Conservation (phyloP, 2,329 filamentous ascomycete species). For the Penicillium frequentans region DNA sequence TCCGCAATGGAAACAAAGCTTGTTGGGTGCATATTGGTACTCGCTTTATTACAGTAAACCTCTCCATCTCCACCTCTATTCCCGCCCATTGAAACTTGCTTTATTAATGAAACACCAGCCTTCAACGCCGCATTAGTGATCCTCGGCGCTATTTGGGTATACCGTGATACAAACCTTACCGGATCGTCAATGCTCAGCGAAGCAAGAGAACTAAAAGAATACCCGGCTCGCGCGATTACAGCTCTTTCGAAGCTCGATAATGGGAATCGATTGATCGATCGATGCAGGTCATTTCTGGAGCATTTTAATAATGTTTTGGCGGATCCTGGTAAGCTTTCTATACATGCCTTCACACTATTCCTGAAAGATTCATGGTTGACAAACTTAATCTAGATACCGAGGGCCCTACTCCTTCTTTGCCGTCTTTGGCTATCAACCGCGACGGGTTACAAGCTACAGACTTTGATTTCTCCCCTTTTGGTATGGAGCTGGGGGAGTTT, state of each 20-base stretch:
- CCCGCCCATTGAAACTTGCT: neutral
- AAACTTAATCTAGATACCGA: neutral
- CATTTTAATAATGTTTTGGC: conserved; percentile 16
- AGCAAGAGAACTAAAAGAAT: conserved; percentile 11
- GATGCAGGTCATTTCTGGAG: conserved; percentile 29
- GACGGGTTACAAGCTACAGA: neutral
- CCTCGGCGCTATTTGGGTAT: conserved; percentile 28
- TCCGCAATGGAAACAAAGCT: conserved; percentile 18
- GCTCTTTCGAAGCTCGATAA: conserved; percentile 27
- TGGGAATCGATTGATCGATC: conserved; percentile 32
- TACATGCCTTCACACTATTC: neutral
- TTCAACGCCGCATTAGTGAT: conserved; percentile 37
- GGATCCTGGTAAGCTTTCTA: conserved; percentile 4
- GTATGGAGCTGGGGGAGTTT: conserved; percentile 40
- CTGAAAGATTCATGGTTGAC: neutral
- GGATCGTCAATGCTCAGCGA: conserved; percentile 3
- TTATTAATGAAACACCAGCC: conserved; percentile 17
- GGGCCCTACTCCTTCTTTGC: neutral
- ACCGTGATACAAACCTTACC: conserved; percentile 6
- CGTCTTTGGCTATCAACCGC: neutral
- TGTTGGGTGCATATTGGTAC: conserved; percentile 35
- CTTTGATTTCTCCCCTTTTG: conserved; percentile 24
- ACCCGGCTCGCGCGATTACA: conserved; percentile 20
- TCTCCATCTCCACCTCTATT: neutral
- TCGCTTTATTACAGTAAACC: conserved; percentile 37